These are phyloP conservation scores for Colletotrichum sp. DNA, from an alignment of 2,329 filamentous ascomycete genomes.

Conservation along the genomic window DNA sequence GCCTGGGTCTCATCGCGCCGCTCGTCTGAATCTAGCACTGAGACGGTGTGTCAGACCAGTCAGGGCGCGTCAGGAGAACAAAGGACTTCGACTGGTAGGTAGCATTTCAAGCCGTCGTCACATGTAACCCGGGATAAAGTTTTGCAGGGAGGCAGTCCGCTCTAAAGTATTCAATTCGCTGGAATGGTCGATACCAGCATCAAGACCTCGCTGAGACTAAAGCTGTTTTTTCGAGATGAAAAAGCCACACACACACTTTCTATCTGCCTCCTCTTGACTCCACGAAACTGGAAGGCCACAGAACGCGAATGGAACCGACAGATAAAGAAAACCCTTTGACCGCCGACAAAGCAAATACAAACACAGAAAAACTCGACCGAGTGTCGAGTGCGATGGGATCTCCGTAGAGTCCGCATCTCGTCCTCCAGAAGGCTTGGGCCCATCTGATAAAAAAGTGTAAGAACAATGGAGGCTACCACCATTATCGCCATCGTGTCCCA, in stretches of 20 bases:
- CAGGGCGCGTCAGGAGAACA: background rate
- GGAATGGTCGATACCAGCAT: constrained; percentile 16
- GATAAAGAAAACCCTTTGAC: constrained; percentile 7
- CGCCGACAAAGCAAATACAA: constrained; percentile 16
- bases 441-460: constrained; percentile 13
- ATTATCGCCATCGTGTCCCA: constrained; percentile 15
- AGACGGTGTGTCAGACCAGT: constrained; percentile 7
- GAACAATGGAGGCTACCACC: constrained; percentile 6
- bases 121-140: background rate
- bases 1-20: background rate
- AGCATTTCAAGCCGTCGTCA: background rate
- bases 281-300: constrained; percentile 8
- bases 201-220: constrained; percentile 18
- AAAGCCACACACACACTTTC: constrained; percentile 14
- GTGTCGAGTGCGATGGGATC: background rate
- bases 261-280: constrained; percentile 4
- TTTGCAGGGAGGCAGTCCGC: background rate
- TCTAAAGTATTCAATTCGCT: constrained; percentile 22
- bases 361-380: constrained; percentile 3
- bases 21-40: background rate
- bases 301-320: constrained; percentile 13
- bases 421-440: background rate
- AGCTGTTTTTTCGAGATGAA: background rate
- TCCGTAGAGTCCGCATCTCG: background rate
- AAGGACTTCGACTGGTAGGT: background rate